These are phyloP conservation scores for Amaranthus hypochondriacus DNA, from an alignment of 148 eudicot species.

Conservation along the genomic window DNA sequence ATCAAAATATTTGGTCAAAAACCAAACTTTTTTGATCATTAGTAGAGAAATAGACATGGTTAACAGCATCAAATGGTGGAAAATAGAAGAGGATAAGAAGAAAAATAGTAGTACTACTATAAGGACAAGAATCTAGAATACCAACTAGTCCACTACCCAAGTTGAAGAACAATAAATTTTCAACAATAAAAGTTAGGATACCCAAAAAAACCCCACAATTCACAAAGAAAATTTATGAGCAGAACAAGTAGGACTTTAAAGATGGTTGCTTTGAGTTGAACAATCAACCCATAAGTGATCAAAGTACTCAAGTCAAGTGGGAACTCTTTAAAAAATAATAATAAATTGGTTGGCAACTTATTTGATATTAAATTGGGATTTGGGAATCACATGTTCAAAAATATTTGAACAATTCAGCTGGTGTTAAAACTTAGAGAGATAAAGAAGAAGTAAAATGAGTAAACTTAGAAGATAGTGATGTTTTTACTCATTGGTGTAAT, in stretches of 20 bases:
- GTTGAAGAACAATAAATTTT: conserved; percentile 21
- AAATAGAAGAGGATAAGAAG: not conserved
- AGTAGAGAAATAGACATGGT: conserved; percentile 15
- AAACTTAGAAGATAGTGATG: too few species aligned
- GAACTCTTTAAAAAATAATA: not conserved
- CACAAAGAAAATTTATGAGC: not conserved
- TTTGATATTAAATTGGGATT: too few species aligned
- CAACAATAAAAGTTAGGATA: not conserved
- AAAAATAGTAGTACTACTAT: not conserved
- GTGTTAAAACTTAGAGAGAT: too few species aligned
- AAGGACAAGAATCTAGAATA: conserved; percentile 6
- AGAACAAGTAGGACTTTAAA: conserved; percentile 5
- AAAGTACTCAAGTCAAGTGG: conserved; percentile 14
- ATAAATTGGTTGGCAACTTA: too few species aligned
- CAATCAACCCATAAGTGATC: conserved; percentile 16
- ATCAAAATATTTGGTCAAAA: conserved; percentile 7
- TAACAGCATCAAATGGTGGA: not conserved
- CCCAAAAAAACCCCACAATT: conserved; percentile 13
- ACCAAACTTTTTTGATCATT: conserved; percentile 13
- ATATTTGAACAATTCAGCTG: not conserved
- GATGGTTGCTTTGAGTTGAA: conserved; percentile 16
- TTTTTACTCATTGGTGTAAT: too few species aligned
- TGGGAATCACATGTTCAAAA: not conserved
- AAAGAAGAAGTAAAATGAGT: too few species aligned
- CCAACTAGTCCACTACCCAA: conserved; percentile 9